These are phyloP conservation scores for Kluyveromyces marxianus DNA, from an alignment of 1,139 yeast species.

Conservation along the genomic window DNA sequence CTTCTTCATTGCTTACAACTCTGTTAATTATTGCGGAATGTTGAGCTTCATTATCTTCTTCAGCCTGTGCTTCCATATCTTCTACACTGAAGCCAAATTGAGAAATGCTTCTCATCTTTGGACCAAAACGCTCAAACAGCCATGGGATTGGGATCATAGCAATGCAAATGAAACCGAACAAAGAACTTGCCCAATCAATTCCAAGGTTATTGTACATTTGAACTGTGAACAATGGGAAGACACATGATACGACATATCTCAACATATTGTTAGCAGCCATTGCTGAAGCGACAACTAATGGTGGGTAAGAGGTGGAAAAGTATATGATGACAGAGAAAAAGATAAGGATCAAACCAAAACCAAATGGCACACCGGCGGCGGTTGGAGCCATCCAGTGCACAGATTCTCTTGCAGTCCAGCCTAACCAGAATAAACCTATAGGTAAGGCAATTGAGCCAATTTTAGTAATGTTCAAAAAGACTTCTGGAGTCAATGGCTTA, in stretches of 20 bases:
- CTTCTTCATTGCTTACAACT: neutral
- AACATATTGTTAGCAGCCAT: slow-evolving; percentile 71
- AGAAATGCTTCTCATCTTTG: slow-evolving; percentile 43
- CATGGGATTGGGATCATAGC: slow-evolving; percentile 70
- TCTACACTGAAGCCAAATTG: slow-evolving; percentile 52
- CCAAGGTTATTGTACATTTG: slow-evolving; percentile 66
- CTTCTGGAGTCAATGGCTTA: slow-evolving; percentile 39
- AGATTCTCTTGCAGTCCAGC: slow-evolving; percentile 58
- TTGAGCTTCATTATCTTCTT: slow-evolving; percentile 13
- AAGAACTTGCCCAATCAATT: slow-evolving; percentile 72
- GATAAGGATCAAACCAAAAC: slow-evolving; percentile 63
- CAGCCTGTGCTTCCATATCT: slow-evolving; percentile 32
- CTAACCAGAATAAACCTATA: slow-evolving; percentile 69
- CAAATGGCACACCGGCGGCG: slow-evolving; percentile 69
- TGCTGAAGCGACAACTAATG: slow-evolving; percentile 65
- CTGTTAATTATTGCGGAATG: neutral
- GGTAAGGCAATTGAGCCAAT: slow-evolving; percentile 61
- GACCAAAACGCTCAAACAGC: slow-evolving; percentile 50
- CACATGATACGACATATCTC: slow-evolving; percentile 50
- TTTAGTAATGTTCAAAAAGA: slow-evolving; percentile 40
- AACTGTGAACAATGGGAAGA: slow-evolving; percentile 67
- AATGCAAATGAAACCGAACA: slow-evolving; percentile 63
- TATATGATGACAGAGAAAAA: slow-evolving; percentile 69
- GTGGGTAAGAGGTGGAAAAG: slow-evolving; percentile 69
- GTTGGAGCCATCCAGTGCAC: slow-evolving; percentile 80